Percentiles rank a stretch among this genome's conserved stretches.
phyloP scores from a whole-genome alignment of 495 filamentous ascomycete species.

The Hypoxylon perforatum region DNA sequence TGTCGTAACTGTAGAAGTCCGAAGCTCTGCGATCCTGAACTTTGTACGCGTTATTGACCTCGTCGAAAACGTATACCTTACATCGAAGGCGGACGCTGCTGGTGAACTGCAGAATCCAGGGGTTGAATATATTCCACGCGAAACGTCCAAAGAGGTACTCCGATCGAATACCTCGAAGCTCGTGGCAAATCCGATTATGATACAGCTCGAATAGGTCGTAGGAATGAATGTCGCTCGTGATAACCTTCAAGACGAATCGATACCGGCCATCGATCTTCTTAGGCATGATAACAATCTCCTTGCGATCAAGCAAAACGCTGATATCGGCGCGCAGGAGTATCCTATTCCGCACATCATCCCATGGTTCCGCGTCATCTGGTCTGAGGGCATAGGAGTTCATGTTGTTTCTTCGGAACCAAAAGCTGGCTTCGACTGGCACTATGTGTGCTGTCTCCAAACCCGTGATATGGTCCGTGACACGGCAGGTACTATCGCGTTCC shows the following conservation, averaged over 20 bases:
- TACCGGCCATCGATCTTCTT: neutral
- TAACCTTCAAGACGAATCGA: neutral
- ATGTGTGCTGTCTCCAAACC: constrained; percentile 1
- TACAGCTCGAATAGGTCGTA: neutral
- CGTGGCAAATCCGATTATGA: constrained; percentile 6
- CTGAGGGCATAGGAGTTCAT: neutral
- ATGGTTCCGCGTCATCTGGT: too few species aligned
- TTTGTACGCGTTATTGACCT: too few species aligned
- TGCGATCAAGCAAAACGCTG: neutral
- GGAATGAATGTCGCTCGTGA: neutral
- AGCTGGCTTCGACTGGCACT: neutral
- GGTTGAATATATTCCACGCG: constrained; percentile 23
- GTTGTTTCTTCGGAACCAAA: constrained; percentile 1
- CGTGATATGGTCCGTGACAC: neutral
- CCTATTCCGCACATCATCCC: neutral
- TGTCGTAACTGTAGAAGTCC: too few species aligned
- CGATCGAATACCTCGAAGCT: neutral
- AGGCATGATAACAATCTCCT: constrained; percentile 8
- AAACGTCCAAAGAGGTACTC: constrained; percentile 18
- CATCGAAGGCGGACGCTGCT: too few species aligned
- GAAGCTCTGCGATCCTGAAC: too few species aligned
- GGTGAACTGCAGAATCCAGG: too few species aligned
- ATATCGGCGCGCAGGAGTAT: constrained; percentile 7
- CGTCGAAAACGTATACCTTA: too few species aligned
- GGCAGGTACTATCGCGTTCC: constrained; percentile 1